Evolutionary conservation across 1,284 basidiomycete genomes (phyloP).

Genomic region (Xerocomus minutiporus): DNA sequence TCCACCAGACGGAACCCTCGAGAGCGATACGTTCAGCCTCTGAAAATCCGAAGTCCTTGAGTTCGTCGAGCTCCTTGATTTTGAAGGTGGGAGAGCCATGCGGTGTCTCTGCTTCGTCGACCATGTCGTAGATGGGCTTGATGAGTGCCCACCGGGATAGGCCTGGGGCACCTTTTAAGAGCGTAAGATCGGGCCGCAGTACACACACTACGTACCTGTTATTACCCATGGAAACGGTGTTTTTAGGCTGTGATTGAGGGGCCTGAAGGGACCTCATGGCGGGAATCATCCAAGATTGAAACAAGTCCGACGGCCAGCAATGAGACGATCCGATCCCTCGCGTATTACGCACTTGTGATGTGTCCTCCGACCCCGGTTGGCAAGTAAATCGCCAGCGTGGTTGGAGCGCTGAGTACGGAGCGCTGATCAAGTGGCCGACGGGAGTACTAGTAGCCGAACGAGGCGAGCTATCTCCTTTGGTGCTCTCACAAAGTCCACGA

Average conservation of each 20-base stretch:
- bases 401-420: background rate
- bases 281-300: background rate
- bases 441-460: background rate
- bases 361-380: background rate
- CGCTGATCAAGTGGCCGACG: background rate
- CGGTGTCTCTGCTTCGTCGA: conserved; percentile 5
- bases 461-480: no score
- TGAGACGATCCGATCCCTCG: background rate
- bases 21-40: conserved; percentile 20
- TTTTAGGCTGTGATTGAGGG: background rate
- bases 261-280: background rate
- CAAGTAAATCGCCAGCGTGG: background rate
- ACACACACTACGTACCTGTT: background rate
- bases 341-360: background rate
- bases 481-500: background rate
- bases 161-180: background rate
- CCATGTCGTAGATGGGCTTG: background rate
- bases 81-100: background rate
- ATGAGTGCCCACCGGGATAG: background rate
- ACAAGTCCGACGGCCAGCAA: background rate
- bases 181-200: background rate
- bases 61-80: conserved; percentile 11
- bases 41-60: conserved; percentile 11
- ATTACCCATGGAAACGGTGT: background rate
- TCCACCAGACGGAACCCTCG: conserved; percentile 42